Percentiles rank a stretch among this genome's conserved stretches.
These are phyloP conservation scores for Botrytis sinoallii DNA, from an alignment of 2,329 filamentous ascomycete species.

Conservation along the genomic window DNA sequence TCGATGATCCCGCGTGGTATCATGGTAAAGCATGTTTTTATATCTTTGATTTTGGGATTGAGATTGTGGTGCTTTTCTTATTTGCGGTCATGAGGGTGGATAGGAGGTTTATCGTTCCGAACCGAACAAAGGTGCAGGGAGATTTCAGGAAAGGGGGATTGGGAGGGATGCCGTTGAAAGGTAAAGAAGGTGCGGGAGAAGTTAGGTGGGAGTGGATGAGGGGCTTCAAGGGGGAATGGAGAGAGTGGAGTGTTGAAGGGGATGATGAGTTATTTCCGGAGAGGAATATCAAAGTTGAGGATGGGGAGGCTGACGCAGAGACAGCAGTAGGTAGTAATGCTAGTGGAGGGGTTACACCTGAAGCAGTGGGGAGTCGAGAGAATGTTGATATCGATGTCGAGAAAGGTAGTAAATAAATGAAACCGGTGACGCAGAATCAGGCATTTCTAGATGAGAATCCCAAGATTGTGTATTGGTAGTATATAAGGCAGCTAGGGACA, in stretches of 20 bases:
- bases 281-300: neutral
- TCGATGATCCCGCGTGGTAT: constrained; percentile 20
- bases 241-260: neutral
- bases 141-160: constrained; percentile 32
- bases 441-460: neutral
- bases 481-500: neutral
- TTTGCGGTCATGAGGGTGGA: constrained; percentile 72
- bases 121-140: constrained; percentile 60
- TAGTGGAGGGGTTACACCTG: neutral
- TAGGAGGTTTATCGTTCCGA: constrained; percentile 68
- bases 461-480: neutral
- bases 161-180: neutral
- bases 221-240: constrained; percentile 11
- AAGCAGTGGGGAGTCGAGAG: neutral
- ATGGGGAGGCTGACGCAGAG: neutral
- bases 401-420: neutral
- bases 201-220: constrained; percentile 13
- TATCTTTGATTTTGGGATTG: constrained; percentile 72
- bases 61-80: constrained; percentile 64
- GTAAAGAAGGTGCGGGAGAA: neutral
- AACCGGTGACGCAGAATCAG: neutral
- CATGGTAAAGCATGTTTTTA: constrained; percentile 72
- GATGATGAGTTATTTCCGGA: neutral
- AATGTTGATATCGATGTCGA: neutral
- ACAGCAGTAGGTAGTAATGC: neutral